phyloP scores from a whole-genome alignment of 495 filamentous ascomycete genomes.

The Aspergillus bridgeri region DNA sequence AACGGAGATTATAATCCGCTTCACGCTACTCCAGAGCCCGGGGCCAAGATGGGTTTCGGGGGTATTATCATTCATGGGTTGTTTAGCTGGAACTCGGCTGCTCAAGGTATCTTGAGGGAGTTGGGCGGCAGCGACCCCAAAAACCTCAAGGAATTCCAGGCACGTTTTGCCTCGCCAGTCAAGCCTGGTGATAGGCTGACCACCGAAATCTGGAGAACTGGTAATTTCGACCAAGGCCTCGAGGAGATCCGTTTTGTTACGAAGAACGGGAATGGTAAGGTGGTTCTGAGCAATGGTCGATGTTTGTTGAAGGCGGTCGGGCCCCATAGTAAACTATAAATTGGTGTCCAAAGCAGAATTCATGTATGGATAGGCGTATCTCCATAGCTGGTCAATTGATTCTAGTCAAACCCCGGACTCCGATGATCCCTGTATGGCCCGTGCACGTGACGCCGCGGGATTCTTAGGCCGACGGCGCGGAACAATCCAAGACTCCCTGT shows the following conservation, averaged over 20 bases:
- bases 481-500: neutral
- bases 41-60: constrained; percentile 82
- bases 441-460: neutral
- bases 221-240: constrained; percentile 60
- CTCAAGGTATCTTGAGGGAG: constrained; percentile 64
- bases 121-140: constrained; percentile 72
- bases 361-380: neutral
- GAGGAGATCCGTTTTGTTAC: constrained; percentile 80
- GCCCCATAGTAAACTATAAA: constrained; percentile 62
- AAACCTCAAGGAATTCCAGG: constrained; percentile 81
- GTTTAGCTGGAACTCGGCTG: constrained; percentile 75
- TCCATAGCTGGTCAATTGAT: no score
- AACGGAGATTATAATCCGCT: constrained; percentile 92
- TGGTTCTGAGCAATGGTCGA: constrained; percentile 79
- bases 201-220: constrained; percentile 47
- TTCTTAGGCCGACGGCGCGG: no score
- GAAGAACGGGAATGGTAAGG: constrained; percentile 64
- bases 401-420: no score
- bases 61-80: constrained; percentile 85
- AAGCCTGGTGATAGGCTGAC: constrained; percentile 59
- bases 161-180: constrained; percentile 79
- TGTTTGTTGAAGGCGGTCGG: constrained; percentile 66
- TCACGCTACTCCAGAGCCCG: constrained; percentile 81
- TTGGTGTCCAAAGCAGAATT: neutral
- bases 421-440: neutral